These are phyloP conservation scores for Cystofilobasidium macerans DNA, from an alignment of 768 basidiomycete genomes.

Conservation along the genomic window DNA sequence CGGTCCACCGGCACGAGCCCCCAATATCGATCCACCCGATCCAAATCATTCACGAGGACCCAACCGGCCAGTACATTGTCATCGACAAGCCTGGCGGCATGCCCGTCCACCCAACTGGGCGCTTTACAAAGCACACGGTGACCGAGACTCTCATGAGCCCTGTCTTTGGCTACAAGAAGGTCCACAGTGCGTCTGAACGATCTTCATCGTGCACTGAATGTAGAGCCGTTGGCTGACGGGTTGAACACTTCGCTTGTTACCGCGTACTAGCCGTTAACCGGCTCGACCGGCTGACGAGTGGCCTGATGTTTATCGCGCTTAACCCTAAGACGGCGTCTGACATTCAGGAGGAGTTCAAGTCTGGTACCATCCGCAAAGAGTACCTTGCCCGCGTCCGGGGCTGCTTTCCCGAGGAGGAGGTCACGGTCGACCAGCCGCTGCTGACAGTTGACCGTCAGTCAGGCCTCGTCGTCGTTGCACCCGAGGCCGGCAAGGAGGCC, in stretches of 20 bases:
- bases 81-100: slow-evolving; percentile 96
- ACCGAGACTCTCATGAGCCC: slow-evolving; percentile 64
- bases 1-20: slow-evolving; percentile 94
- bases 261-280: slow-evolving; percentile 68
- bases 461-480: slow-evolving; percentile 91
- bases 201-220: neutral
- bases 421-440: slow-evolving; percentile 73
- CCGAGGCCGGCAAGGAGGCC: slow-evolving; percentile 75
- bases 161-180: slow-evolving; percentile 70
- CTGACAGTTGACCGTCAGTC: slow-evolving; percentile 90
- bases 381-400: slow-evolving; percentile 83
- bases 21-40: slow-evolving; percentile 78
- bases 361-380: slow-evolving; percentile 69
- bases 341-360: slow-evolving; percentile 69
- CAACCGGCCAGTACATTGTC: slow-evolving; percentile 70
- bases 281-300: slow-evolving; percentile 85
- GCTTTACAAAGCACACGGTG: slow-evolving; percentile 79
- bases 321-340: slow-evolving; percentile 55
- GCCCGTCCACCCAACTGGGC: slow-evolving; percentile 82
- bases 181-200: slow-evolving; percentile 57
- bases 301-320: slow-evolving; percentile 84
- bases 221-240: no score
- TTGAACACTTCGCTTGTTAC: neutral
- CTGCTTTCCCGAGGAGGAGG: slow-evolving; percentile 70
- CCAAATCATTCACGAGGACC: slow-evolving; percentile 64